Evolutionary conservation across 495 filamentous ascomycete species (phyloP), one percentile per base, ranked within the genome.

Genomic region (Aspergillus ellipticus): DNA sequence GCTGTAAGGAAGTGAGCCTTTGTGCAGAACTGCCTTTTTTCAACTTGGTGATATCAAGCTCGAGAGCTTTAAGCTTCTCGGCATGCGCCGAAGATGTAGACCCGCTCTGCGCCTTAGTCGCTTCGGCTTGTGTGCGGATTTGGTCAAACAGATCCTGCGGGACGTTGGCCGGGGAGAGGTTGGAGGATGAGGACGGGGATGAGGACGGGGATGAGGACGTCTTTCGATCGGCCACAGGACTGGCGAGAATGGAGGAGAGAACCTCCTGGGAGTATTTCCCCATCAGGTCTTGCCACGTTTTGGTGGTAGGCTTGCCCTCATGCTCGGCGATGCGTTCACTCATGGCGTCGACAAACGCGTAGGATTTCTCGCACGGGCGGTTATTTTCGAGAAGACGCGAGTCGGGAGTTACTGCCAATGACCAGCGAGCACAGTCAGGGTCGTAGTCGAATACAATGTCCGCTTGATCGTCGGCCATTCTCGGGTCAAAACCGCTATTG

Each of bases 281-380:
- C 56, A 65, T 56, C 39, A 68, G 42, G 17, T 60, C 62, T n/a
- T 61, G 56, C 49, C 62, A 61, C 31, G 53, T 47, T n/a, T 46
- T 57, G 7, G 60, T 20, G 47, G 53, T 45, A 21, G 29, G 43
- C 13, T 61, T 43, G 24, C 55, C 57, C 41, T 57, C 57, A 5
- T 68, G 57, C 21, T 54, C 21, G 35, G 63, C 63, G 20, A 76
- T 43, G 17, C 66, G 57, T 10, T 70, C 62, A 16, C 61, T 60
- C 41, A 69, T 59, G 2, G 58, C 54, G 48, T 62, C 61, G 31
- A 60, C 68, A 56, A 75, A 78, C 20, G 60, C 54, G 22, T 66
- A 65, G 50, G 63, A 77, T 57, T 71, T 77, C 42, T 77, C 71
- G 61, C 61, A 72, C 10, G 62, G 46, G 19, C 57, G 65, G 10